These are phyloP conservation scores for Gracilaria caudata DNA, from an alignment of 23 red algal species.

Conservation along the genomic window DNA sequence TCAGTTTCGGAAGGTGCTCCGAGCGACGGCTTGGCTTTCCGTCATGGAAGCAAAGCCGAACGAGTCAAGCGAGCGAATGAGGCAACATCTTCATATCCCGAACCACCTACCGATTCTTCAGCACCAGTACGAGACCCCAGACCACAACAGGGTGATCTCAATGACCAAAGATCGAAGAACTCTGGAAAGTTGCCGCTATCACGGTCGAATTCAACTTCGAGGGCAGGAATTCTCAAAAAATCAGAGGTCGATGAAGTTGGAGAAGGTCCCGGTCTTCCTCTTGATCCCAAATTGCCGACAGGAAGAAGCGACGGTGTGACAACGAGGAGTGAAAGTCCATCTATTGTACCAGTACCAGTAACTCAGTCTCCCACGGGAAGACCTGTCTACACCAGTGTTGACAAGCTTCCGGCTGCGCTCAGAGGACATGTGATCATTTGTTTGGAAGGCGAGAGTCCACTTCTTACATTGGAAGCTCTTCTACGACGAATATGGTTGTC, in stretches of 20 bases:
- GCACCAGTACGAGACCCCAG: neutral
- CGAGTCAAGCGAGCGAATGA: neutral
- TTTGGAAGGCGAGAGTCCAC: slow-evolving; percentile 60
- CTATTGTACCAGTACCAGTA: neutral
- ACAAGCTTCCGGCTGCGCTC: slow-evolving; percentile 75
- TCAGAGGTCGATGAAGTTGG: neutral
- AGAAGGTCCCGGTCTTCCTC: neutral
- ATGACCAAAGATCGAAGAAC: neutral
- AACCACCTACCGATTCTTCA: neutral
- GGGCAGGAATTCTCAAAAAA: neutral
- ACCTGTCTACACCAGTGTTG: slow-evolving; percentile 56
- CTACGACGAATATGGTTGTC: slow-evolving; percentile 69
- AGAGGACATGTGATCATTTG: slow-evolving; percentile 81
- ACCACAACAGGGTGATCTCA: too few relatives aligned
- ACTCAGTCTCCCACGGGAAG: neutral
- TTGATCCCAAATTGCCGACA: too few relatives aligned
- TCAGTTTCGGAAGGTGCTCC: neutral
- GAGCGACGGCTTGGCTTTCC: neutral
- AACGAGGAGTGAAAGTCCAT: neutral
- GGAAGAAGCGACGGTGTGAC: neutral
- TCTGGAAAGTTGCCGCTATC: neutral
- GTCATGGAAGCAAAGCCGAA: neutral
- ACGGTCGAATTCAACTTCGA: neutral
- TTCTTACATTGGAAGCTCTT: slow-evolving; percentile 68
- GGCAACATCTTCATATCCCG: neutral